phyloP scores from a whole-genome alignment of 257 asterid species.

The Linaria vulgaris region DNA sequence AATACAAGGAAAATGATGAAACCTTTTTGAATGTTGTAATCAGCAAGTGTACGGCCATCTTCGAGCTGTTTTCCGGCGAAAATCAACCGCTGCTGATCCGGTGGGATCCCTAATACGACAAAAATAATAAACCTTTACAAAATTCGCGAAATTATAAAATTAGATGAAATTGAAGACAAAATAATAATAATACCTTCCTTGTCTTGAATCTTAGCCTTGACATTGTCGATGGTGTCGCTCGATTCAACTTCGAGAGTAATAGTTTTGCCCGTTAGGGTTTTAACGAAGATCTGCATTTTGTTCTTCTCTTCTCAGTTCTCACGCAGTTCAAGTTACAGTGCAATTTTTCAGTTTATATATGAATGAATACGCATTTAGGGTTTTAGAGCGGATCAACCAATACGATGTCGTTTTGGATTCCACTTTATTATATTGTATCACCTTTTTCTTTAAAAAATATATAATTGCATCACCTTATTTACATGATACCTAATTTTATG shows the following conservation, averaged over 20 bases:
- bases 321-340: neutral
- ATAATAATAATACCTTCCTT: slow-evolving; percentile 48
- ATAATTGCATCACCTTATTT: too few species aligned
- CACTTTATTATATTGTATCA: too few species aligned
- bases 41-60: slow-evolving; percentile 75
- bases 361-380: slow-evolving; percentile 25
- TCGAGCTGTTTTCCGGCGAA: slow-evolving; percentile 77
- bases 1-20: neutral
- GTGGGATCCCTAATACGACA: slow-evolving; percentile 49
- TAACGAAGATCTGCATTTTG: slow-evolving; percentile 72
- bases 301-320: neutral
- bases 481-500: too few species aligned
- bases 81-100: slow-evolving; percentile 74
- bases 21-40: slow-evolving; percentile 63
- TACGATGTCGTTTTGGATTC: too few species aligned
- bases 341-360: neutral
- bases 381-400: slow-evolving; percentile 6
- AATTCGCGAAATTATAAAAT: neutral
- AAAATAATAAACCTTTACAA: neutral
- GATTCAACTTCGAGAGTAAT: slow-evolving; percentile 73
- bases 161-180: neutral
- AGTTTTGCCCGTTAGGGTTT: slow-evolving; percentile 67
- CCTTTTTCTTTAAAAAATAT: too few species aligned
- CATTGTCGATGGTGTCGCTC: slow-evolving; percentile 70
- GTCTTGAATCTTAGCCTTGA: slow-evolving; percentile 68